Percentiles rank a stretch among this genome's conserved stretches.
Evolutionary conservation across 441 rosid genomes (phyloP).

Genomic region (Mallotus repandus): DNA sequence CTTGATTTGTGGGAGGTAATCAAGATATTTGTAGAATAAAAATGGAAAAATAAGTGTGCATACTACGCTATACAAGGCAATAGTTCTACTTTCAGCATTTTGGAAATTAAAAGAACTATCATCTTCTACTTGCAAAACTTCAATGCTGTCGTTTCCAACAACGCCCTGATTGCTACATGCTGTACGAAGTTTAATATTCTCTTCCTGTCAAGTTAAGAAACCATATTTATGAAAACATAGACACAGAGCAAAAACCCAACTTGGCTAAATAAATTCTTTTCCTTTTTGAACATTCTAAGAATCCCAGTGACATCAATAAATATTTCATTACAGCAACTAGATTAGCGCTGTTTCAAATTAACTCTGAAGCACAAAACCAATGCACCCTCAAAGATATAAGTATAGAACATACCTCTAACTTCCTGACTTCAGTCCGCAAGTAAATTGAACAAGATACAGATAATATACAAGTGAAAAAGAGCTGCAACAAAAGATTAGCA

Average conservation of each 20-base stretch:
- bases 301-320: too few relatives aligned
- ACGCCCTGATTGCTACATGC: conserved; percentile 38
- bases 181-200: conserved; percentile 45
- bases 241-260: neutral
- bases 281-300: too few relatives aligned
- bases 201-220: conserved; percentile 57
- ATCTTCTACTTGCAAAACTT: conserved; percentile 37
- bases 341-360: neutral
- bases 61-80: conserved; percentile 59
- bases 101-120: conserved; percentile 30
- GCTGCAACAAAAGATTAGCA: conserved; percentile 48
- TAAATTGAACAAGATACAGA: conserved; percentile 47
- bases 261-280: neutral
- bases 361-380: neutral
- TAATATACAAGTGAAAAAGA: conserved; percentile 47
- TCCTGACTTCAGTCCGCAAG: conserved; percentile 50
- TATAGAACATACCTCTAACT: conserved; percentile 54
- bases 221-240: conserved; percentile 12
- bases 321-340: neutral
- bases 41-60: conserved; percentile 59
- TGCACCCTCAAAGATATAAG: neutral
- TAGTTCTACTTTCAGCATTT: conserved; percentile 52
- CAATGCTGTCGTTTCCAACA: conserved; percentile 30
- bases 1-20: conserved; percentile 59
- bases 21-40: conserved; percentile 66